Conservation (phyloP, 2,329 filamentous ascomycete genomes). For the Sporothrix luriei region DNA sequence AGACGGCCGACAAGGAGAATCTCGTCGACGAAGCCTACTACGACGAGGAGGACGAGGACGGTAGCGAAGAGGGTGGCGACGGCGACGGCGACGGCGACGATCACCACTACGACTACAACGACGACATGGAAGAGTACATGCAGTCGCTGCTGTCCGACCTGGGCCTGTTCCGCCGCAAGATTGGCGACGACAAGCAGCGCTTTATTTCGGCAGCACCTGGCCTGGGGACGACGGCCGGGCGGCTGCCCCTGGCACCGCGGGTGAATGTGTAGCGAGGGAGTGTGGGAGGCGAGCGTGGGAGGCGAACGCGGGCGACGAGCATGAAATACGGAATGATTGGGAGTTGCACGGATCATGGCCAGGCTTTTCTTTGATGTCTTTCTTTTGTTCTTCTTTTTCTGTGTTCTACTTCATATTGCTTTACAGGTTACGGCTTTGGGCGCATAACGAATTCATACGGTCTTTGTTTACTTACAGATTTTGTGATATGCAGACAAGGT, state of each 20-base stretch:
- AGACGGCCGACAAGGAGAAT: conserved; percentile 38
- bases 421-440: background rate
- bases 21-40: conserved; percentile 39
- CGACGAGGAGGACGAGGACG: conserved; percentile 39
- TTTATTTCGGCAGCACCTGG: conserved; percentile 67
- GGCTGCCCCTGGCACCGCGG: conserved; percentile 52
- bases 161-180: conserved; percentile 78
- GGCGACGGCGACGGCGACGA: conserved; percentile 50
- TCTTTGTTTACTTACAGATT: background rate
- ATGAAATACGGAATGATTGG: background rate
- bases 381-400: background rate
- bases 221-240: conserved; percentile 43
- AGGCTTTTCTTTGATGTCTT: background rate
- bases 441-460: background rate
- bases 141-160: conserved; percentile 80
- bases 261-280: conserved; percentile 43
- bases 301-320: background rate
- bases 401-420: background rate
- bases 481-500: too few species aligned
- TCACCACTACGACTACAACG: conserved; percentile 52
- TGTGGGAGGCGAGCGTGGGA: too few species aligned
- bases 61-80: conserved; percentile 57
- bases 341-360: background rate
- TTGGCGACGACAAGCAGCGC: conserved; percentile 75
- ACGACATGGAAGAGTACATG: conserved; percentile 80